Base-by-base conservation (phyloP, 495 filamentous ascomycete species). In the Cryomyces minteri region DNA sequence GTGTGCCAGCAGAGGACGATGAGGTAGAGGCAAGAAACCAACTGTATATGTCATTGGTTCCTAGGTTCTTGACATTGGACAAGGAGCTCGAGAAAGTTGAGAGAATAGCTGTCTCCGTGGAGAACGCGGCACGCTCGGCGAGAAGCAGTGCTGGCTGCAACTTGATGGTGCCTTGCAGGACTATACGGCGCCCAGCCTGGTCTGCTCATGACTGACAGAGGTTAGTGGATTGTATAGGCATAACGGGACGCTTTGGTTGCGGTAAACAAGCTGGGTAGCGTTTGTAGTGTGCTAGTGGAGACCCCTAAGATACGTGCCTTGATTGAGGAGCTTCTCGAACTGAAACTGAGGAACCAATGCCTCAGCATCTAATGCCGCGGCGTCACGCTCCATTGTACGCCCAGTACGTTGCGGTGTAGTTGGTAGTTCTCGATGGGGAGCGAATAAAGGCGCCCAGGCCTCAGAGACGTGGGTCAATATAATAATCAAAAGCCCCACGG, bases 31-130 rank as follows among this genome's bases (percentile, higher is more conserved):
- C 88, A 14, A 94, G 67, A 56, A 84, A 95, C 88, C 87, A 96
- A 51, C 72, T 73, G 63, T 98, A 98, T 55, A 98, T 87, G 62
- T 96, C 90, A 62, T 98, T 98, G 48, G 79, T 75, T 42, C 87
- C 88, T 11, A 95, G 73, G 55, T 93, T 88, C 43, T 77, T 76
- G 53, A 94, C 66, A 29, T 72, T 65, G 0, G 70, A 66, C 36
- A 95, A 75, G 10, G 67, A 72, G 18, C 59, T 46, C 9, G 60
- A 40, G 48, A 72, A 64, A n/a, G 62, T 41, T 43, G 60, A 60
- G 36, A 77, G 68, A 54, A 77, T 71, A 48, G 62, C 58, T 18
- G 54, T 30, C 51, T 81, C 76, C 37, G 68, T 75, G 37, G 81
- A 71, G 55, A 93, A 83, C 8, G 83, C 82, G 9, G 82, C 76